Conservation (phyloP, 768 basidiomycete species). For the Harrya chromipes region DNA sequence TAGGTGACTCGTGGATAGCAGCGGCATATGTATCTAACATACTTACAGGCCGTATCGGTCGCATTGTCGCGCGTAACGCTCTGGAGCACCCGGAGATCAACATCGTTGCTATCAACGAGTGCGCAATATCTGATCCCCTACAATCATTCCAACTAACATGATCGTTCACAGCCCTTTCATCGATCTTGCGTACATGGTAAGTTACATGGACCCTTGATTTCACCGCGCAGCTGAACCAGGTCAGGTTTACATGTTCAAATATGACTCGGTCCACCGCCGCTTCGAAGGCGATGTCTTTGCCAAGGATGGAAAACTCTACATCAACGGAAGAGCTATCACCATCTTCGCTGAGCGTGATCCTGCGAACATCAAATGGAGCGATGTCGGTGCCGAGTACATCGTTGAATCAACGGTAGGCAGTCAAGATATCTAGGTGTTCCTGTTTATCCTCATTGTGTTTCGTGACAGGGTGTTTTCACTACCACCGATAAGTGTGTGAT, state of each 20-base stretch:
- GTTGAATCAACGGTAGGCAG: conserved; percentile 87
- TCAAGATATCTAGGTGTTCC: neutral
- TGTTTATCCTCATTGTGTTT: conserved; percentile 3
- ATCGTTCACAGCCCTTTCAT: conserved; percentile 81
- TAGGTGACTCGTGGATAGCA: conserved; percentile 36
- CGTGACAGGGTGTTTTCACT: conserved; percentile 87
- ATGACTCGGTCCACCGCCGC: conserved; percentile 88
- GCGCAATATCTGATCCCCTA: conserved; percentile 29
- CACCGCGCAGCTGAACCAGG: conserved; percentile 2
- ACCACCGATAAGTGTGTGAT: conserved; percentile 76
- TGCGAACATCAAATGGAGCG: conserved; percentile 76
- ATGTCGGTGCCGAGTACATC: conserved; percentile 84
- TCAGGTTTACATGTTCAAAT: conserved; percentile 99
- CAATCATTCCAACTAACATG: conserved; percentile 3
- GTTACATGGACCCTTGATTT: conserved; percentile 12
- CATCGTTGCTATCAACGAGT: conserved; percentile 97
- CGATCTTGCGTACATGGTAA: conserved; percentile 92
- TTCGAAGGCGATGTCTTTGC: conserved; percentile 82
- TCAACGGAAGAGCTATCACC: conserved; percentile 73
- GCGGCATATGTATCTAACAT: conserved; percentile 6
- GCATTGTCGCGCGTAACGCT: conserved; percentile 96
- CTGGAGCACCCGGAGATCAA: conserved; percentile 69
- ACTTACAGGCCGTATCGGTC: conserved; percentile 90
- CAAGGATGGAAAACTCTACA: conserved; percentile 86
- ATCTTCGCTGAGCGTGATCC: conserved; percentile 89